Conservation (phyloP, 2,329 filamentous ascomycete genomes). For the Penicillium sp. region DNA sequence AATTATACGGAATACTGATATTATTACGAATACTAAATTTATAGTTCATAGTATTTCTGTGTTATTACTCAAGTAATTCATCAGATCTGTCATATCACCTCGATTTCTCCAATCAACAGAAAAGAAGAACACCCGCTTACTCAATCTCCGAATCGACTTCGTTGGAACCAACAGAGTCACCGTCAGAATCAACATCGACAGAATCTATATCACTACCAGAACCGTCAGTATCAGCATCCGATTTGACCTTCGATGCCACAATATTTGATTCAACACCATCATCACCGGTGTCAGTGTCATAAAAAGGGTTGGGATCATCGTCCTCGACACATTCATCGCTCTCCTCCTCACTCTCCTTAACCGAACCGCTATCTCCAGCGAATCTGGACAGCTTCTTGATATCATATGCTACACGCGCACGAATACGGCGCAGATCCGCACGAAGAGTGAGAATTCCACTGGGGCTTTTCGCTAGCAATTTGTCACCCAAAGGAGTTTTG, state of each 20-base stretch:
- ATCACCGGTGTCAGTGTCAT: neutral
- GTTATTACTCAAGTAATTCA: no score
- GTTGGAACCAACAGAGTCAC: neutral
- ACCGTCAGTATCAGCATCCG: neutral
- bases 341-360: neutral
- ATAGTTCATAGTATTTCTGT: no score
- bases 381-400: neutral
- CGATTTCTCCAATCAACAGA: neutral
- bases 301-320: neutral
- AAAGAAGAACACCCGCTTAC: neutral
- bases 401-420: neutral
- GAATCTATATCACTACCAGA: neutral
- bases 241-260: neutral
- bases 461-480: neutral
- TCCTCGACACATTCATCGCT: neutral
- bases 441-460: neutral
- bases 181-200: neutral
- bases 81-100: no score
- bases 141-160: neutral
- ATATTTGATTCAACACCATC: neutral
- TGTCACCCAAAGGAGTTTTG: neutral
- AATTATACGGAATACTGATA: neutral
- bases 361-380: neutral
- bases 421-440: neutral
- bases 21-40: no score